Percentiles rank a stretch among this genome's conserved stretches.
These are phyloP conservation scores for Brettanomyces bruxellensis DNA, from an alignment of 805 yeast species.

Conservation along the genomic window DNA sequence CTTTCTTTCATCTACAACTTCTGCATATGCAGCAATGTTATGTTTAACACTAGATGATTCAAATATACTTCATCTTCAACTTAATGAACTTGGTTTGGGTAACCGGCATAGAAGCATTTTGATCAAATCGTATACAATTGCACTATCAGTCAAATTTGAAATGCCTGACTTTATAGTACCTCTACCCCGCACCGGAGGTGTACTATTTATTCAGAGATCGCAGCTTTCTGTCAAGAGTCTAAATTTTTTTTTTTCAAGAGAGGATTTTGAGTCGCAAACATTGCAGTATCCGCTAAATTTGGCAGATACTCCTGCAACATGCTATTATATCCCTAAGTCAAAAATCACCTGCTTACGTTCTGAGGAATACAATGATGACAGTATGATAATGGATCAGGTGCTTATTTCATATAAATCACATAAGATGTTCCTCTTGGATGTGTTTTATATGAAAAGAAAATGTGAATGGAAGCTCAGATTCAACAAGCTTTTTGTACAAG, in stretches of 20 bases:
- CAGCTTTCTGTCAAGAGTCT: slow-evolving; percentile 16
- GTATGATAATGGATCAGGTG: slow-evolving; percentile 19
- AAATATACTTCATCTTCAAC: slow-evolving; percentile 15
- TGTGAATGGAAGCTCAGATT: slow-evolving; percentile 11
- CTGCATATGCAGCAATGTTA: slow-evolving; percentile 15
- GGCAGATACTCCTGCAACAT: slow-evolving; percentile 5
- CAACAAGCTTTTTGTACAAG: slow-evolving; percentile 15
- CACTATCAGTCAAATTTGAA: slow-evolving; percentile 15
- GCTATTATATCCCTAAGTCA: slow-evolving; percentile 19
- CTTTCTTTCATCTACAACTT: slow-evolving; percentile 15
- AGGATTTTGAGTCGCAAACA: slow-evolving; percentile 17
- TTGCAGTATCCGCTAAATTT: slow-evolving; percentile 6
- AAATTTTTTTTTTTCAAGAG: slow-evolving; percentile 18
- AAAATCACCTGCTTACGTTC: slow-evolving; percentile 10
- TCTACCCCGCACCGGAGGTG: slow-evolving; percentile 14
- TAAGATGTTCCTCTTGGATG: slow-evolving; percentile 19
- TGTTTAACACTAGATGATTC: slow-evolving; percentile 14
- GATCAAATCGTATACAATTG: slow-evolving; percentile 8
- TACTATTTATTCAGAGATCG: slow-evolving; percentile 19
- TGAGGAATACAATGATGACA: slow-evolving; percentile 11
- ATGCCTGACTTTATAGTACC: slow-evolving; percentile 21
- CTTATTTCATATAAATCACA: slow-evolving; percentile 15
- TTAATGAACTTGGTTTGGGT: slow-evolving; percentile 15
- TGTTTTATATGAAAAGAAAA: slow-evolving; percentile 11
- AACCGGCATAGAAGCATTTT: slow-evolving; percentile 6